Evolutionary conservation across 306 rosid genomes (phyloP).

Genomic region (Styphnolobium japonicum): DNA sequence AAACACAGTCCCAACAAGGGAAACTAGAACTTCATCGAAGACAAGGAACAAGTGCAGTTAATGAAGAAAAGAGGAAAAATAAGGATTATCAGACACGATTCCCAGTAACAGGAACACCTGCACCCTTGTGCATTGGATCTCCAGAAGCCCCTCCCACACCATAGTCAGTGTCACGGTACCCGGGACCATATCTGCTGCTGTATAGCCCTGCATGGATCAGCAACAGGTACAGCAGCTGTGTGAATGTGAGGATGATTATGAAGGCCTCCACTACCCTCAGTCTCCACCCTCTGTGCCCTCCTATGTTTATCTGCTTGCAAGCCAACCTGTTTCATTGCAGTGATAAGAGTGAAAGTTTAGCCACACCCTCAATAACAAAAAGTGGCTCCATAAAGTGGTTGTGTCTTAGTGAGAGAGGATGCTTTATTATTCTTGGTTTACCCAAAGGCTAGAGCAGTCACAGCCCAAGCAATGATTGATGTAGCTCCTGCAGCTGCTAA

Average conservation of each 20-base stretch:
- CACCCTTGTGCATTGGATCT: conserved; percentile 60
- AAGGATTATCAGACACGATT: conserved; percentile 34
- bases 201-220: conserved; percentile 77
- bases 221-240: conserved; percentile 61
- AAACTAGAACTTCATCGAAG: neutral
- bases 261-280: conserved; percentile 73
- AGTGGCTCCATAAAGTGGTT: no score
- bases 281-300: conserved; percentile 94
- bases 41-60: neutral
- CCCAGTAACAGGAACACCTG: conserved; percentile 31
- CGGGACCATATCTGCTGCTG: conserved; percentile 86
- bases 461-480: conserved; percentile 72
- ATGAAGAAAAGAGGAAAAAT: neutral
- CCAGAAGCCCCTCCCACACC: conserved; percentile 37
- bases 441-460: conserved; percentile 71
- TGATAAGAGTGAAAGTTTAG: no score
- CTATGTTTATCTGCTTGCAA: conserved; percentile 73
- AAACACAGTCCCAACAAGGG: neutral
- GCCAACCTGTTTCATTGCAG: conserved; percentile 65
- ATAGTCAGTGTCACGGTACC: conserved; percentile 67
- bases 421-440: neutral
- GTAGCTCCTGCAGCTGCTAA: conserved; percentile 74
- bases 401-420: neutral
- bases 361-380: neutral
- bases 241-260: conserved; percentile 65